Base-by-base conservation (phyloP, 1,284 basidiomycete species). In the Erythrobasidium hasegawianum region DNA sequence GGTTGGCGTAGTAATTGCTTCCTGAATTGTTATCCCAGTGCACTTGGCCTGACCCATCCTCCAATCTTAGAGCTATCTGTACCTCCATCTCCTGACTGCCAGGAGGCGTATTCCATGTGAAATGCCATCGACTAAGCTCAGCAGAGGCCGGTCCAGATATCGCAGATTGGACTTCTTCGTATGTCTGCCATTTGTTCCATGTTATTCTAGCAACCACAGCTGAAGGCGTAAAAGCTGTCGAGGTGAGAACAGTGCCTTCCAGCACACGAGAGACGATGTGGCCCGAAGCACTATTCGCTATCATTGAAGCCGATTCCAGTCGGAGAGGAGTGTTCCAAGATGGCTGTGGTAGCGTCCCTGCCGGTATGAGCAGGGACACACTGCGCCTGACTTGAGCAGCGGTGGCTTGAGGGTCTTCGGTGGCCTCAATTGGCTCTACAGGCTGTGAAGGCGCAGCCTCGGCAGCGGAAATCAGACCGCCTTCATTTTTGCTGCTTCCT, bases 21-120 rank as follows among this genome's bases (percentile, higher is more conserved):
- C 64, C 64, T 24, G 29, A 38, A 27, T 67, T 67, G 57, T 60
- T 67, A 47, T 67, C 64, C 64, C 64, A 67, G 41, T 67, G 64
- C 39, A 40, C 64, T 38, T 59, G 57, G 41, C 52, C 52, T 14
- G 64, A 54, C 11, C 40, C 50, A 39, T 55, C 39, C 26, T 59
- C 57, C 29, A 59, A 14, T 11, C 64, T n/a, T n/a, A 67, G 39
- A 8, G 64, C 64, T 10, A 67, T 49, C 50, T 67, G 64, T 5
- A 67, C 55, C 16, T 65, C 62, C 11, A 56, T 40, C 22, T 52
- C 62, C 18, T 58, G 45, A 11, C 50, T 65, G 18, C 62, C 62
- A n/a, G 62, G 62, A 18, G 62, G 62, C 5, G 50, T 27, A 14
- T 41, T 22, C 62, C 62, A 65, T 1, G 45, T 41, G 47, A 65